phyloP scores from a whole-genome alignment of 495 filamentous ascomycete species.

The Lophiotrema nucula region DNA sequence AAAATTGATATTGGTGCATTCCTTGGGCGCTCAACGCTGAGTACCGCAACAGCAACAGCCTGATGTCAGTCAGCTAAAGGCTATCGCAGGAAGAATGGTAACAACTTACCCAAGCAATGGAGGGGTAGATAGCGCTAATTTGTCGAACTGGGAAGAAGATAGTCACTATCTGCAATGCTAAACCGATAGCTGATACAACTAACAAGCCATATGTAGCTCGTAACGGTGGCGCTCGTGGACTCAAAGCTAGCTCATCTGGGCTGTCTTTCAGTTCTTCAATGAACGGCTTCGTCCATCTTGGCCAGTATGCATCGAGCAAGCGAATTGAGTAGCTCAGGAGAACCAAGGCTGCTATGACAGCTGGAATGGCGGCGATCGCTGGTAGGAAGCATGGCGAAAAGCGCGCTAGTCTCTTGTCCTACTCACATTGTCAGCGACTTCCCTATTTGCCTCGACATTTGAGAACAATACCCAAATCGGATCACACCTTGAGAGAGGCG shows the following conservation, averaged over 20 bases:
- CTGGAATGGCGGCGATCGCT: conserved; percentile 50
- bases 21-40: conserved; percentile 51
- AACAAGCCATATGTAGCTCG: conserved; percentile 45
- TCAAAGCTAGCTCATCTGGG: conserved; percentile 37
- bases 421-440: background rate
- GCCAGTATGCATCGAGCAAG: conserved; percentile 36
- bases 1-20: conserved; percentile 44
- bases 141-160: conserved; percentile 40
- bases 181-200: conserved; percentile 43
- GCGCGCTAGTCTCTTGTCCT: conserved; percentile 53
- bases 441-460: background rate
- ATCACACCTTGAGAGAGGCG: conserved; percentile 4
- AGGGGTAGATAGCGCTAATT: conserved; percentile 37
- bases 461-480: conserved; percentile 25
- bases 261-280: conserved; percentile 45
- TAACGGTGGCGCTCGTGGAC: conserved; percentile 32
- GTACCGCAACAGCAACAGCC: conserved; percentile 48
- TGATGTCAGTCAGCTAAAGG: too few species aligned
- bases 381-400: conserved; percentile 50
- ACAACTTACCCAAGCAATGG: conserved; percentile 51
- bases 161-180: conserved; percentile 45
- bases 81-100: background rate
- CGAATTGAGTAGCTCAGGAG: conserved; percentile 42
- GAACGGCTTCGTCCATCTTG: conserved; percentile 54
- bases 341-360: conserved; percentile 44